Evolutionary conservation across 2,329 filamentous ascomycete species (phyloP).

Genomic region (Raffaelea arxii): DNA sequence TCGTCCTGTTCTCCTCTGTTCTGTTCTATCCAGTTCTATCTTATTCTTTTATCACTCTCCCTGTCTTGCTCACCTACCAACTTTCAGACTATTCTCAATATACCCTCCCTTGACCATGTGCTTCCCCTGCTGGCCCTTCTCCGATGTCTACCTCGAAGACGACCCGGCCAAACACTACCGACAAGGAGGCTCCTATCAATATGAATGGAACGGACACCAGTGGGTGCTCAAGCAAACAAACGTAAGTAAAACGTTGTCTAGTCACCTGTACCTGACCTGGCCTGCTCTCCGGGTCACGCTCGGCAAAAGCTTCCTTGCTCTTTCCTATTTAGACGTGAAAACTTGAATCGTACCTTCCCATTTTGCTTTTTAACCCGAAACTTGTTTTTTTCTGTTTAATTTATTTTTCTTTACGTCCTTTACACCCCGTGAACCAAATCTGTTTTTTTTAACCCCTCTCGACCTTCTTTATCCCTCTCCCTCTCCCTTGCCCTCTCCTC

Average conservation of each 20-base stretch:
- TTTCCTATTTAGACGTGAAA: too few species aligned
- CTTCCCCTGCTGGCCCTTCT: constrained; percentile 38
- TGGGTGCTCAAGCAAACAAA: constrained; percentile 25
- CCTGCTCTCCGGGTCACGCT: too few species aligned
- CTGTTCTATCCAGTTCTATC: not conserved
- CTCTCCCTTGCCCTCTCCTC: not conserved
- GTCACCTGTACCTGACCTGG: too few species aligned
- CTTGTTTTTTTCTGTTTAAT: too few species aligned
- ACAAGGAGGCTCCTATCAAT: constrained; percentile 21
- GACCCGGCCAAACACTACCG: constrained; percentile 21
- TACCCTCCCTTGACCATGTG: constrained; percentile 31
- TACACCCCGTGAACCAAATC: not conserved
- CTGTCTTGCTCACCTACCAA: not conserved
- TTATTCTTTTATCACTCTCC: not conserved
- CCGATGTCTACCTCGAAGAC: constrained; percentile 15
- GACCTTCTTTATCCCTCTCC: not conserved
- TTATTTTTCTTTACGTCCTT: too few species aligned
- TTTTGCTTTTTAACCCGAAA: too few species aligned
- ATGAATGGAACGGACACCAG: constrained; percentile 28
- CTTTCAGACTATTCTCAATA: not conserved
- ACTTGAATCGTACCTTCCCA: too few species aligned
- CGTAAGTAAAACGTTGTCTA: constrained; percentile 23
- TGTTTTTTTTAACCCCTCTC: not conserved
- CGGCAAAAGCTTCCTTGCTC: too few species aligned
- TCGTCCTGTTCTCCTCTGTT: not conserved